phyloP scores from a whole-genome alignment of 176 grass and related monocot genomes.

The Avena sativa region DNA sequence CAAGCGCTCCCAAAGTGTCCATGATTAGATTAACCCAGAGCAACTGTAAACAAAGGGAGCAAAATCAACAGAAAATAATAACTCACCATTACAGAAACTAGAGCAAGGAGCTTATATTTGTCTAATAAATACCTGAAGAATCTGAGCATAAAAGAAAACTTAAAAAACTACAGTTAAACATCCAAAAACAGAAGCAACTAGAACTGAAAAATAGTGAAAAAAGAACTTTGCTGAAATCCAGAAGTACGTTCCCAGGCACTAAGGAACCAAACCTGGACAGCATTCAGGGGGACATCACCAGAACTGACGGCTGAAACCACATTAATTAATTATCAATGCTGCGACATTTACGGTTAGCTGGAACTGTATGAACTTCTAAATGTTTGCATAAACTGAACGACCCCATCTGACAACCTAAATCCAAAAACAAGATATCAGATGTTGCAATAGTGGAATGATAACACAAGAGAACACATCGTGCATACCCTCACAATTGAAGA shows the following conservation, averaged over 20 bases:
- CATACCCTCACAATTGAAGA: conserved; percentile 87
- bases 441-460: background rate
- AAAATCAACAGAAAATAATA: conserved; percentile 19
- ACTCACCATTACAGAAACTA: background rate
- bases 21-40: conserved; percentile 98
- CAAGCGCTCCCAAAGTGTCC: conserved; percentile 97
- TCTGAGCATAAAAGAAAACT: background rate
- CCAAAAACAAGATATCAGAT: conserved; percentile 48
- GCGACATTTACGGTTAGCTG: conserved; percentile 95
- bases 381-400: conserved; percentile 92
- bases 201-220: background rate
- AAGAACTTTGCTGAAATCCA: background rate
- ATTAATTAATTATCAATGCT: conserved; percentile 90
- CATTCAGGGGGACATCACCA: conserved; percentile 89
- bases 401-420: conserved; percentile 96
- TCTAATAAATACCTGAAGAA: background rate
- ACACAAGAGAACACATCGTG: background rate
- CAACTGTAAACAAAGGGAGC: conserved; percentile 54
- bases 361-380: conserved; percentile 98
- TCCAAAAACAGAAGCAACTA: background rate
- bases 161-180: background rate
- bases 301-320: conserved; percentile 86
- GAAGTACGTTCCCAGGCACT: background rate
- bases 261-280: conserved; percentile 79
- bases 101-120: background rate